phyloP scores from a whole-genome alignment of 306 rosid genomes.

The Lithocarpus polystachyus region DNA sequence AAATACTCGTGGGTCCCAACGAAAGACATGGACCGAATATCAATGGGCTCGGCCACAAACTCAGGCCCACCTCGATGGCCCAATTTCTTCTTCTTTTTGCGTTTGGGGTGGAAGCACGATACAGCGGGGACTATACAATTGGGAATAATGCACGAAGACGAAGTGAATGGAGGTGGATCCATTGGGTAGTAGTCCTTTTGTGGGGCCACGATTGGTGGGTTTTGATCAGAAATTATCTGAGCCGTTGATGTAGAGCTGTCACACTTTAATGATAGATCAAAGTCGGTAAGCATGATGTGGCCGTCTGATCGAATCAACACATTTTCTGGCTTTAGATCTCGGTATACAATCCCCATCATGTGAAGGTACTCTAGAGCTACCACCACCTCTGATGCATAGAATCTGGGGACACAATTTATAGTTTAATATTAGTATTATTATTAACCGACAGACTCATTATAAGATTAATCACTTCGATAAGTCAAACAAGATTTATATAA shows the following conservation, averaged over 20 bases:
- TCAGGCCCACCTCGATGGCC: conserved; percentile 38
- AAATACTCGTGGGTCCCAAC: conserved; percentile 68
- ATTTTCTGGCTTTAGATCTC: conserved; percentile 80
- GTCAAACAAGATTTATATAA: not conserved
- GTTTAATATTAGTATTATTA: not conserved
- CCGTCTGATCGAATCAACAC: conserved; percentile 78
- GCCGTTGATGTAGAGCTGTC: conserved; percentile 45
- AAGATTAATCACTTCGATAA: not conserved
- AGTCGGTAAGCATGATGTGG: conserved; percentile 78
- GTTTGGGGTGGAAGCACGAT: conserved; percentile 52
- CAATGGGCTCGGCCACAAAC: conserved; percentile 55
- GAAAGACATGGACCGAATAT: conserved; percentile 54
- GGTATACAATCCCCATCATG: conserved; percentile 90
- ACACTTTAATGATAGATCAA: conserved; percentile 55
- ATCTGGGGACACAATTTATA: conserved; percentile 34
- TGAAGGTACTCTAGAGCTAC: conserved; percentile 84
- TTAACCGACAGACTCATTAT: not conserved
- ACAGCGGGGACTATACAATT: conserved; percentile 57
- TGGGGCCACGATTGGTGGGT: conserved; percentile 34
- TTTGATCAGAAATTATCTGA: conserved; percentile 38
- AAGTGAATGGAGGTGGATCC: conserved; percentile 34
- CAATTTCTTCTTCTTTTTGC: conserved; percentile 58
- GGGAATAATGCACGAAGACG: conserved; percentile 53
- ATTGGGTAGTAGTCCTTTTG: conserved; percentile 19
- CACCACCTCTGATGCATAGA: conserved; percentile 75